A percentile compares a stretch with the other conserved stretches of the same genome.
Conservation (phyloP, 2,329 filamentous ascomycete species). For the Calonectria pauciramosa region DNA sequence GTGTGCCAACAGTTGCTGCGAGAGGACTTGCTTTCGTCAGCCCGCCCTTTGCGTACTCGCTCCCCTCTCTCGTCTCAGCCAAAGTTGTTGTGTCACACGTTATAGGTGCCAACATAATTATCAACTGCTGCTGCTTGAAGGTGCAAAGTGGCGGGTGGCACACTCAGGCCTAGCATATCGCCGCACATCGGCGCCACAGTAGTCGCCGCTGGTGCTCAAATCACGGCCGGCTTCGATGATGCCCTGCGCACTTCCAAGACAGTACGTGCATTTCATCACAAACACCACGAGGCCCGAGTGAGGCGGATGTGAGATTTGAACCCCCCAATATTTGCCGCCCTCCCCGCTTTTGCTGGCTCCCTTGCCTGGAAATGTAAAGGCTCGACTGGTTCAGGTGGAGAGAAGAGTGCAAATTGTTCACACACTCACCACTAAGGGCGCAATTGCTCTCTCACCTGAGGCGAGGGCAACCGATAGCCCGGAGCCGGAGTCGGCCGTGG, state of each 20-base stretch:
- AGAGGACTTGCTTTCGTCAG: background rate
- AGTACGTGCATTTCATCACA: background rate
- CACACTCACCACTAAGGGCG: constrained; percentile 12
- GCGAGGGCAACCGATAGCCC: background rate
- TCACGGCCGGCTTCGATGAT: background rate
- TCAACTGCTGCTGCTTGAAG: background rate
- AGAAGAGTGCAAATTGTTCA: constrained; percentile 4
- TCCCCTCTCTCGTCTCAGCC: background rate
- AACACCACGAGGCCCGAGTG: constrained; percentile 15
- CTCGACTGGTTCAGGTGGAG: constrained; percentile 26
- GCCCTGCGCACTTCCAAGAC: constrained; percentile 1
- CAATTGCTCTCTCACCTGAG: constrained; percentile 6
- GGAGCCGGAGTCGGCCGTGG: constrained; percentile 14
- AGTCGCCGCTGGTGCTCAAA: background rate
- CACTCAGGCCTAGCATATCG: background rate
- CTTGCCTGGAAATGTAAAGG: constrained; percentile 16
- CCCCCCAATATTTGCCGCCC: background rate
- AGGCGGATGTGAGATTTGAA: constrained; percentile 15
- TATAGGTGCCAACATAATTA: background rate
- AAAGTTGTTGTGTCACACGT: background rate
- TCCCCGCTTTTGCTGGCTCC: constrained; percentile 13
- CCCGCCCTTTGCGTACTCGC: background rate
- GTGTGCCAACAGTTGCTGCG: background rate
- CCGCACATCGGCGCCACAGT: background rate
- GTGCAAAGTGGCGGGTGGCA: background rate